Percentiles rank a stretch among this genome's conserved stretches.
These are phyloP conservation scores for Aspergillus aculeatus DNA, from an alignment of 2,329 filamentous ascomycete species.

Conservation along the genomic window DNA sequence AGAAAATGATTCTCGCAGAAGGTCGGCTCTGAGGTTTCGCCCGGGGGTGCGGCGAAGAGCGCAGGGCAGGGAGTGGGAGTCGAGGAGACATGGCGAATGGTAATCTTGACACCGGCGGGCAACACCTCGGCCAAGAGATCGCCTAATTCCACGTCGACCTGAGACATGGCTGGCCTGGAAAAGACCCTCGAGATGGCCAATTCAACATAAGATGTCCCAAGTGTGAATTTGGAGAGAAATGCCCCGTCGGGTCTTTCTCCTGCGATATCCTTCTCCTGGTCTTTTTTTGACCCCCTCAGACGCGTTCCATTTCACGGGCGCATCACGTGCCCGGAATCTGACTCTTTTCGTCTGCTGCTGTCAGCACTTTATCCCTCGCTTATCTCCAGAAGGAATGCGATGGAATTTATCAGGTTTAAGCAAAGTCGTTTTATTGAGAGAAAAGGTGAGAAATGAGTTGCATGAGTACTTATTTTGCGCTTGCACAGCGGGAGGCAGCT, in stretches of 20 bases:
- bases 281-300: constrained; percentile 5
- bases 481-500: background rate
- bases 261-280: background rate
- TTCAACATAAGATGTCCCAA: constrained; percentile 1
- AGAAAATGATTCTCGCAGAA: constrained; percentile 84
- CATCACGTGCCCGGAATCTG: constrained; percentile 16
- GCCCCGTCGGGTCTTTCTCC: constrained; percentile 3
- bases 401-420: background rate
- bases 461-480: background rate
- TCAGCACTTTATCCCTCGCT: background rate
- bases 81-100: constrained; percentile 82
- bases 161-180: constrained; percentile 21
- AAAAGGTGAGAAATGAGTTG: background rate
- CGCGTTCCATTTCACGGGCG: constrained; percentile 12
- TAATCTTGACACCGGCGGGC: constrained; percentile 59
- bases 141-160: constrained; percentile 37
- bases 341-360: background rate
- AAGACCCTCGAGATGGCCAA: background rate
- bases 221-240: background rate
- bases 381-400: background rate
- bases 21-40: constrained; percentile 70
- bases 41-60: constrained; percentile 76
- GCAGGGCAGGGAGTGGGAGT: constrained; percentile 71
- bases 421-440: background rate
- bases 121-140: constrained; percentile 54